Evolutionary conservation across 306 rosid species (phyloP).

Genomic region (Casuarina cunninghamiana): DNA sequence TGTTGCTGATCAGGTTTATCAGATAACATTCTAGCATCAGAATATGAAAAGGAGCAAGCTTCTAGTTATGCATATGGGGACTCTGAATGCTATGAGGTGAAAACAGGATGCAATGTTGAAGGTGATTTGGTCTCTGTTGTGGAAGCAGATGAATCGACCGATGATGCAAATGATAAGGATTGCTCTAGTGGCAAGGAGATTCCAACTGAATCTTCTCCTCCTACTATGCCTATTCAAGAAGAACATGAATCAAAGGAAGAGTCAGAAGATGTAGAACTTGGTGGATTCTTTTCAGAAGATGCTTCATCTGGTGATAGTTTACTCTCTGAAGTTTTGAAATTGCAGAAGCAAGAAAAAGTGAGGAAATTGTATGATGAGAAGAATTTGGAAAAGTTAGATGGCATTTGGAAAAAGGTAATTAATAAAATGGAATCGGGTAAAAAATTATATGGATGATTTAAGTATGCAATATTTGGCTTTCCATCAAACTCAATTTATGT

Average conservation of each 20-base stretch:
- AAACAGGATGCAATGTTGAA: constrained; percentile 24
- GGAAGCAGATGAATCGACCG: constrained; percentile 40
- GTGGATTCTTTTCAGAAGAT: constrained; percentile 77
- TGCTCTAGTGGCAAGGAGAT: constrained; percentile 31
- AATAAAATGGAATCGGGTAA: constrained; percentile 1
- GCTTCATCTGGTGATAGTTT: constrained; percentile 43
- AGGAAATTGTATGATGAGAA: constrained; percentile 58
- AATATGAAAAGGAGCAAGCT: constrained; percentile 60
- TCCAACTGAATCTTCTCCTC: constrained; percentile 33
- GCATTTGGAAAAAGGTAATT: constrained; percentile 89
- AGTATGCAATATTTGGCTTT: background rate
- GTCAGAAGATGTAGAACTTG: constrained; percentile 68
- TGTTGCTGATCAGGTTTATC: constrained; percentile 65
- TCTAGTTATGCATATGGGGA: constrained; percentile 41
- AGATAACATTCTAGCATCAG: constrained; percentile 58
- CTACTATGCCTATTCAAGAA: constrained; percentile 37
- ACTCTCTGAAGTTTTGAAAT: constrained; percentile 50
- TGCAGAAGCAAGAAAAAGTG: constrained; percentile 63
- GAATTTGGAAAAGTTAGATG: constrained; percentile 79
- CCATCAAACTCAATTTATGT: background rate
- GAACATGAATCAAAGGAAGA: constrained; percentile 51
- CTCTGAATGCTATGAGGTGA: constrained; percentile 24
- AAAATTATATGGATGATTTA: constrained; percentile 6
- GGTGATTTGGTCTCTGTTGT: constrained; percentile 23
- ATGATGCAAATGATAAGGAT: constrained; percentile 37